Evolutionary conservation across 2,329 filamentous ascomycete genomes (phyloP), one percentile per base, ranked within the genome.

Genomic region (Alternaria burnsii): DNA sequence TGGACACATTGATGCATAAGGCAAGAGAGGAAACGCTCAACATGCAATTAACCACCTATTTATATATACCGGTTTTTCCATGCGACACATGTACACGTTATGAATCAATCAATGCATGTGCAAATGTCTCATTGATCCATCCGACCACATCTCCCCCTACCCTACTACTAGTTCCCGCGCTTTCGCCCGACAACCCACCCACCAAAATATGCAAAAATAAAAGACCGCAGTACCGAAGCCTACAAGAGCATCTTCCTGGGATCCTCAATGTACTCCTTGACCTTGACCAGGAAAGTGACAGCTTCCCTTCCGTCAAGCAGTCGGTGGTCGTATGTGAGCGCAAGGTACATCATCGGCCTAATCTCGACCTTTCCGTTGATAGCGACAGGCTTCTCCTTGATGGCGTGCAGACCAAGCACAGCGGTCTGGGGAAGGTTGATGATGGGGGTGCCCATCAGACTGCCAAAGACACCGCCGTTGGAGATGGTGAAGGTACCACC

Each of bases 311-410:
- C 95, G 79, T 98, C 95, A 24, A 99, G 85, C 51, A 99, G 88
- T 77, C 95, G 91, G 83, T 99, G 95, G 79, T 99, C 95, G 77
- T 99, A 99, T 14, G 95, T 99, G 61, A 99, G 86, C 42, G 95
- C 95, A 67, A 99, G 87, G 81, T 97, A 98, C 95, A 99, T 99
- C 93, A 99, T 98, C 82, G 95, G 95, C 69, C 95, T 88, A 71
- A 97, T 92, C 80, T 97, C 94, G 59, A 98, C 85, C 84, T 97
- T 96, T 75, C 95, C 95, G 75, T 98, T 93, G 63, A 98, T 85
- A 26, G 87, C 94, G 53, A 97, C 89, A 3, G 94, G 89, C 74
- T 91, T 92, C 56, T 99, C 93, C 84, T 99, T 99, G 82, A 97
- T 97, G 47, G 94, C 93, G 79, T 99, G 94, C 22, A 97, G 89